These are phyloP conservation scores for Nematocida homosporus DNA, from an alignment of 371 early-diverging fungal species.

Conservation along the genomic window DNA sequence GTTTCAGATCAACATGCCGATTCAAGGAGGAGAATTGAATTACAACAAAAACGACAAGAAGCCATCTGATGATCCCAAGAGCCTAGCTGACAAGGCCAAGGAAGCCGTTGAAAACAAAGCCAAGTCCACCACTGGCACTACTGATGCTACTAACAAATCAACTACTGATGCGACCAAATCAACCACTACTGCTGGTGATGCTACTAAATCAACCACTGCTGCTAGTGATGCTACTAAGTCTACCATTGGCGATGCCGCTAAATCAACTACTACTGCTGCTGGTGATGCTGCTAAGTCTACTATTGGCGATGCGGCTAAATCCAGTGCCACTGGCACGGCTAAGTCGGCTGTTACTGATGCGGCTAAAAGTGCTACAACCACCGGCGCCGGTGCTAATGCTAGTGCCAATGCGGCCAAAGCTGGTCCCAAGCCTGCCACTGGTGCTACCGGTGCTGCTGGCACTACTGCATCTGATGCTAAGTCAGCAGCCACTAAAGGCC, in stretches of 20 bases:
- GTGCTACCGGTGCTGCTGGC: background rate
- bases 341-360: background rate
- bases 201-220: background rate
- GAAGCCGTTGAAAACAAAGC: background rate
- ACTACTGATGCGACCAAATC: background rate
- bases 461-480: background rate
- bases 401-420: background rate
- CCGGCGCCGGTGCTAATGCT: background rate
- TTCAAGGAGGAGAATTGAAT: constrained; percentile 56
- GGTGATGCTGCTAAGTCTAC: background rate
- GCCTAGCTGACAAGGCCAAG: background rate
- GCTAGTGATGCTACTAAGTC: background rate
- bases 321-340: background rate
- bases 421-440: background rate
- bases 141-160: background rate
- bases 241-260: background rate
- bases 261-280: background rate
- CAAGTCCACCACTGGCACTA: background rate
- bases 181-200: background rate
- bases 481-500: background rate
- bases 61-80: constrained; percentile 33
- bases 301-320: background rate
- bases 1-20: constrained; percentile 26
- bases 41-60: constrained; percentile 47
- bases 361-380: background rate